Evolutionary conservation across 2,329 filamentous ascomycete genomes (phyloP).

Genomic region (Phyllosticta capitalensis): DNA sequence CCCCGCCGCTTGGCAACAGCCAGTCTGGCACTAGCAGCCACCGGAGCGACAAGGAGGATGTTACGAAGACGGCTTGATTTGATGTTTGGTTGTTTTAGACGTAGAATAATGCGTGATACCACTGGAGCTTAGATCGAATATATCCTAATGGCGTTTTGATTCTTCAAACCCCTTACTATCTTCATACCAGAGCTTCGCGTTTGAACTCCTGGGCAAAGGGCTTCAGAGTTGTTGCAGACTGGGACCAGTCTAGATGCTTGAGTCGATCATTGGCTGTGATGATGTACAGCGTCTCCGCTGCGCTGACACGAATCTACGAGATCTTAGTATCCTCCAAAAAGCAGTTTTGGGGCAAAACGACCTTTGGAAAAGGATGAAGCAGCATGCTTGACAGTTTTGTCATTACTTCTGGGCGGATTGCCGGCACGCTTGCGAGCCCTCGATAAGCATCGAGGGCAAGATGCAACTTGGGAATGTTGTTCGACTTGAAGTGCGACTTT

Average conservation of each 20-base stretch:
- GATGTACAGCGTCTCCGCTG: constrained; percentile 34
- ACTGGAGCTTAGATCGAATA: neutral
- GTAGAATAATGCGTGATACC: neutral
- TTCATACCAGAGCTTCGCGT: neutral
- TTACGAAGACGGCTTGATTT: constrained; percentile 7
- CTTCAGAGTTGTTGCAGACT: constrained; percentile 24
- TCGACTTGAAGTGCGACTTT: constrained; percentile 72
- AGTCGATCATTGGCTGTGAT: constrained; percentile 26
- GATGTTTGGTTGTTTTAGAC: neutral
- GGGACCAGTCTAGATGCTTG: constrained; percentile 28
- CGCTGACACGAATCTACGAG: constrained; percentile 24
- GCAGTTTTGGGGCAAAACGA: neutral
- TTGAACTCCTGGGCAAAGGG: constrained; percentile 17
- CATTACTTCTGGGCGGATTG: constrained; percentile 46
- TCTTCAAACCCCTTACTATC: neutral
- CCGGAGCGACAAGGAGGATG: constrained; percentile 13
- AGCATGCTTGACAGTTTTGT: constrained; percentile 65
- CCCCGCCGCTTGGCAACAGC: neutral
- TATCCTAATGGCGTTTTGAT: neutral
- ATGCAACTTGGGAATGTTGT: constrained; percentile 71
- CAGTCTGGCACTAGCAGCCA: constrained; percentile 15
- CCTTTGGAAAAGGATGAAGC: constrained; percentile 64
- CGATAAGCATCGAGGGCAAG: constrained; percentile 74
- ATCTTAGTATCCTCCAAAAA: constrained; percentile 6
- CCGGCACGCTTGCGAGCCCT: constrained; percentile 49